phyloP scores from a whole-genome alignment of 1,139 yeast species.

The Magnusiomyces starmeri region DNA sequence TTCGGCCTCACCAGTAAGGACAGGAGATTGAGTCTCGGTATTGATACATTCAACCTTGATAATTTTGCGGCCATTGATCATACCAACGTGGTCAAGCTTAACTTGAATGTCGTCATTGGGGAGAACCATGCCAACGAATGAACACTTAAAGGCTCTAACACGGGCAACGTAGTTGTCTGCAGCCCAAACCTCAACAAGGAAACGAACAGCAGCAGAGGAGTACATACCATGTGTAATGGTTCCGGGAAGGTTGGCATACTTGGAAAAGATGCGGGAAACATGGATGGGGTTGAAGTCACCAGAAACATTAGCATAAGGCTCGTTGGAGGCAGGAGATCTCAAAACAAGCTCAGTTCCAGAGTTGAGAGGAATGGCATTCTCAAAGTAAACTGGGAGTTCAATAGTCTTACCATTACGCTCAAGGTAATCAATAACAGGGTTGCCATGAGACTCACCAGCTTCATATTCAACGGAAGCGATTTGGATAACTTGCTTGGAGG shows the following conservation, averaged over 20 bases:
- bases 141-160: constrained; percentile 89
- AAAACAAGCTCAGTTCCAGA: constrained; percentile 64
- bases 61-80: constrained; percentile 98
- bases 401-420: constrained; percentile 86
- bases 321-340: constrained; percentile 81
- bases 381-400: constrained; percentile 89
- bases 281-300: constrained; percentile 99
- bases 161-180: constrained; percentile 94
- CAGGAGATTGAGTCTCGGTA: constrained; percentile 61
- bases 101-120: constrained; percentile 91
- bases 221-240: constrained; percentile 99
- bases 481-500: constrained; percentile 85
- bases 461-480: constrained; percentile 83
- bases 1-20: constrained; percentile 86
- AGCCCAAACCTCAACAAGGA: constrained; percentile 96
- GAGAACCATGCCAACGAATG: constrained; percentile 92
- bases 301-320: constrained; percentile 93
- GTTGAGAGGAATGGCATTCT: constrained; percentile 81
- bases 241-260: constrained; percentile 90
- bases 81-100: constrained; percentile 89
- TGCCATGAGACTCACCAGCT: constrained; percentile 91
- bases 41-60: constrained; percentile 86
- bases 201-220: constrained; percentile 91
- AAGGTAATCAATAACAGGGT: constrained; percentile 93
- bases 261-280: constrained; percentile 90